phyloP scores from a whole-genome alignment of 2,329 filamentous ascomycete species.

The Aaosphaeria pasadenensis region DNA sequence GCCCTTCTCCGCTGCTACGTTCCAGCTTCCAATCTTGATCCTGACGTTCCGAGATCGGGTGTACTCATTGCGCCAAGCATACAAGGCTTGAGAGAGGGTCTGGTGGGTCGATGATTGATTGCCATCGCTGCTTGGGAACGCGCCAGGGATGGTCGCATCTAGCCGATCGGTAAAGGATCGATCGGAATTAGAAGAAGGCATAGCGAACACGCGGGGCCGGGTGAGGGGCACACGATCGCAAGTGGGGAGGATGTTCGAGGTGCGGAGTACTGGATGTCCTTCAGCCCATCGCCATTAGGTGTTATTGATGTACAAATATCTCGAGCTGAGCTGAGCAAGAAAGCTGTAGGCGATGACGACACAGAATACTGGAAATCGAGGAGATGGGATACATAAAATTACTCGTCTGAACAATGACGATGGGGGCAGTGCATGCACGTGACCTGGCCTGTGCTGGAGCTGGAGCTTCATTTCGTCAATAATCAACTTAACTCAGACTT shows the following conservation, averaged over 20 bases:
- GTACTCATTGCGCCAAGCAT: constrained; percentile 75
- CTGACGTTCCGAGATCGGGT: constrained; percentile 70
- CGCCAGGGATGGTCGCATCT: constrained; percentile 48
- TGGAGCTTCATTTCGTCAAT: no score
- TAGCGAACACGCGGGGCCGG: constrained; percentile 12
- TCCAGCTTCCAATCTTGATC: constrained; percentile 94
- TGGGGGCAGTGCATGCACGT: no score
- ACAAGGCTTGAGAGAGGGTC: constrained; percentile 58
- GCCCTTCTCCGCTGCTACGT: constrained; percentile 79
- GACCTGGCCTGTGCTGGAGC: no score
- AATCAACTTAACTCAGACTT: no score
- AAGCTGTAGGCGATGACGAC: no score
- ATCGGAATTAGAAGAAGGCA: constrained; percentile 17
- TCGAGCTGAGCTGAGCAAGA: no score
- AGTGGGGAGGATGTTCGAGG: not conserved
- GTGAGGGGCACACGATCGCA: not conserved
- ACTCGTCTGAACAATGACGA: no score
- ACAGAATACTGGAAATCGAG: no score
- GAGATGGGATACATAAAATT: no score
- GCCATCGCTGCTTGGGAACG: constrained; percentile 39
- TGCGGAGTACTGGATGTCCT: not conserved
- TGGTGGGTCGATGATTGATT: constrained; percentile 36
- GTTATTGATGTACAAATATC: no score
- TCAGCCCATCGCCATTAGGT: no score
- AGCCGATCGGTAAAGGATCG: constrained; percentile 27